phyloP scores from a whole-genome alignment of 768 basidiomycete genomes.

The Pholiota molesta region DNA sequence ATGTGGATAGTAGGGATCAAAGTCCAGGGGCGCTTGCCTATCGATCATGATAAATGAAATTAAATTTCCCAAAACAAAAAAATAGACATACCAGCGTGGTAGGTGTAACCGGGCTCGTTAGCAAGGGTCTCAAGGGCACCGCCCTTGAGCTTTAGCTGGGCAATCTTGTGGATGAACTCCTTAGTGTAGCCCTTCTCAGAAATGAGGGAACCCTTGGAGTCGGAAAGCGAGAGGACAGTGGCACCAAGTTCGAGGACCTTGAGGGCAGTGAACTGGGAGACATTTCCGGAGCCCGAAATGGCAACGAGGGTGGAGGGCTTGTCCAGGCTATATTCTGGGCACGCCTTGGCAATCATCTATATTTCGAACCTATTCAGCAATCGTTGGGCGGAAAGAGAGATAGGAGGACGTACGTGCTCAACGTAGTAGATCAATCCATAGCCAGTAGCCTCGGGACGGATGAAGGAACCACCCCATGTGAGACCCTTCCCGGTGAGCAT shows the following conservation, averaged over 20 bases:
- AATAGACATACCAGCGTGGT: slow-evolving; percentile 43
- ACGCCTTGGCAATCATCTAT: slow-evolving; percentile 60
- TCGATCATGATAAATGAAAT: background rate
- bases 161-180: slow-evolving; percentile 54
- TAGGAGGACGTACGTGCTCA: slow-evolving; percentile 53
- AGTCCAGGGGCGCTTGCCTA: slow-evolving; percentile 68
- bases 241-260: slow-evolving; percentile 80
- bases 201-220: slow-evolving; percentile 73
- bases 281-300: slow-evolving; percentile 73
- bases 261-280: slow-evolving; percentile 75
- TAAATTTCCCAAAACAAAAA: background rate
- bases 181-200: slow-evolving; percentile 59
- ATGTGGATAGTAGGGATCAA: slow-evolving; percentile 64
- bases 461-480: slow-evolving; percentile 72
- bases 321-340: slow-evolving; percentile 56
- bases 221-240: slow-evolving; percentile 70
- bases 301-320: slow-evolving; percentile 52
- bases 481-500: slow-evolving; percentile 75
- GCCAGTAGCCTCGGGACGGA: slow-evolving; percentile 74
- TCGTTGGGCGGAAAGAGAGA: background rate
- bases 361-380: background rate
- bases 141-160: slow-evolving; percentile 56
- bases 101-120: slow-evolving; percentile 44
- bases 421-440: slow-evolving; percentile 81
- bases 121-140: slow-evolving; percentile 44